Base-by-base conservation (phyloP, 805 yeast genomes). In the Metschnikowia santaceciliae region DNA sequence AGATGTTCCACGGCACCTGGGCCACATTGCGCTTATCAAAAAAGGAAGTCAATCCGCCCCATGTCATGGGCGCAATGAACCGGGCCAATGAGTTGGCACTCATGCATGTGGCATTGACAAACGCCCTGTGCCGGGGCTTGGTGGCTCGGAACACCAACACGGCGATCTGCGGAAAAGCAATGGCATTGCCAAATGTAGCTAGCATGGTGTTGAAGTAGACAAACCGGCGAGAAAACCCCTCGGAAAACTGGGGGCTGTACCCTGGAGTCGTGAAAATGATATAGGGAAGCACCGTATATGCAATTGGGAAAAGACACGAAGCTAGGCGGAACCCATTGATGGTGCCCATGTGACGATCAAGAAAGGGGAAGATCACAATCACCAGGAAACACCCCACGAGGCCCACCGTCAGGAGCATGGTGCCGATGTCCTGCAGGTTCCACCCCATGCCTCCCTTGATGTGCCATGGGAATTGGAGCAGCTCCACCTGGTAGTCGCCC, bases 101-200 rank as follows among this genome's bases (percentile, higher is more conserved):
- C 62, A 82, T 74, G 3, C 83, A 71, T 15, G 80, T 72, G 13
- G 84, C 83, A 60, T 83, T 83, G 50, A 83, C 74, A 57, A 79
- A 74, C 1, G 85, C 86, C 44, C 85, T 70, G 54, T 81, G 77
- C 53, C 76, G 70, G 20, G 80, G 72, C 11, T 76, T 76, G 1
- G 85, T 74, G 6, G 80, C 76, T 45, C 82, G 70, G 62, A 81
- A 86, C 34, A 81, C 72, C 49, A 83, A 67, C 20, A 82, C 67
- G 54, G 79, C 62, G 23, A 81, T 66, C 51, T 77, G 80, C 6
- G 88, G 86, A 53, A 74, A 77, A 10, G 80, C 70, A 52, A 79
- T 65, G 1, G 85, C 69, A 11, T 68, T 66, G 6, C 76, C 71
- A 6, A 79, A 55, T 2, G 80, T 59, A 20, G 60, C 60, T 10